These are phyloP conservation scores for Amphirosellinia nigrospora DNA, from an alignment of 495 filamentous ascomycete species.

Conservation along the genomic window DNA sequence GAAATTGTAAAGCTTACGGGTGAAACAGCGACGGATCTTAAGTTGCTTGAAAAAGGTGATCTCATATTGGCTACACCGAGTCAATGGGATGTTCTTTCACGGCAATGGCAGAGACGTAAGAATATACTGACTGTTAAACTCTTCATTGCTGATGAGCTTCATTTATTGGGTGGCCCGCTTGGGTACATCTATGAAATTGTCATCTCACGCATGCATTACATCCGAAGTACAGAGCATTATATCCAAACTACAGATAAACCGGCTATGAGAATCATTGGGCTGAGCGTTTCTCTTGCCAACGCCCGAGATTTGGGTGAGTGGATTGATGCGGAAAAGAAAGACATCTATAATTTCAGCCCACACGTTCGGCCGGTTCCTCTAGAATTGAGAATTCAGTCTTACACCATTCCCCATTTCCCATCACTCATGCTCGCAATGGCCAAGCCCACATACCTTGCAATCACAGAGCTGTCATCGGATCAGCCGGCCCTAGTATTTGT, in stretches of 20 bases:
- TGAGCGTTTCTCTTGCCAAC: conserved; percentile 93
- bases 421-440: conserved; percentile 99
- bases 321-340: conserved; percentile 99
- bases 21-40: conserved; percentile 89
- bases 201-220: conserved; percentile 96
- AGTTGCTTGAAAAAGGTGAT: conserved; percentile 85
- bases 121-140: conserved; percentile 90
- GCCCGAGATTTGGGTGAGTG: conserved; percentile 95
- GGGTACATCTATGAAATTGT: conserved; percentile 96
- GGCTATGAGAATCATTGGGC: conserved; percentile 83
- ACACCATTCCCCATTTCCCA: conserved; percentile 94
- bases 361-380: conserved; percentile 84
- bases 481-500: conserved; percentile 93
- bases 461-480: conserved; percentile 82
- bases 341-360: conserved; percentile 97
- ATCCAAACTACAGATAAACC: conserved; percentile 88
- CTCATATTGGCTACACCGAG: conserved; percentile 89
- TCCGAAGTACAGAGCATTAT: conserved; percentile 91
- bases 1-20: conserved; percentile 93
- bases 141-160: conserved; percentile 95
- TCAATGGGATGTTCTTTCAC: conserved; percentile 95
- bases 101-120: conserved; percentile 94
- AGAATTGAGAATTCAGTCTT: conserved; percentile 95
- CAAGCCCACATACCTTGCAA: conserved; percentile 85
- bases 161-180: conserved; percentile 88